Percentiles rank a stretch among this genome's conserved stretches.
These are phyloP conservation scores for Rutidosis leptorrhynchoides DNA, from an alignment of 129 eudicot species.

Conservation along the genomic window DNA sequence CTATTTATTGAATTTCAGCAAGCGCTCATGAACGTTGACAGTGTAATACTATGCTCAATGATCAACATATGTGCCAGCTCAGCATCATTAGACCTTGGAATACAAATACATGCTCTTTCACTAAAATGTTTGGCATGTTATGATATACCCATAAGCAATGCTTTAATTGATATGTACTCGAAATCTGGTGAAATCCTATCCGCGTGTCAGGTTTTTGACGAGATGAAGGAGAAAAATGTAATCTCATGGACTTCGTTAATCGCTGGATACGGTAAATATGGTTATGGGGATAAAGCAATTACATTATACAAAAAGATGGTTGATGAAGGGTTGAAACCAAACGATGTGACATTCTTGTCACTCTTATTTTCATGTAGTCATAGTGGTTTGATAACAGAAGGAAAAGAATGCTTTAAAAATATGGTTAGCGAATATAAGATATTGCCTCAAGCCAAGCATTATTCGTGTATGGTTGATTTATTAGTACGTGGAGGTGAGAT, in stretches of 20 bases:
- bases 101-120: conserved; percentile 52
- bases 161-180: conserved; percentile 73
- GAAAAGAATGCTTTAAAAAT: conserved; percentile 41
- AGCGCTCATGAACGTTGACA: conserved; percentile 35
- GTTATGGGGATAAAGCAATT: conserved; percentile 51
- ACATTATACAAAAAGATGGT: conserved; percentile 51
- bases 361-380: conserved; percentile 75
- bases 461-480: conserved; percentile 71
- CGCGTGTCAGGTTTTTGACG: conserved; percentile 45
- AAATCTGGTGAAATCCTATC: conserved; percentile 59
- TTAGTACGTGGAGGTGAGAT: conserved; percentile 64
- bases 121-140: conserved; percentile 38
- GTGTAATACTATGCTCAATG: conserved; percentile 55
- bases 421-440: conserved; percentile 52
- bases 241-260: conserved; percentile 81
- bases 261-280: conserved; percentile 60
- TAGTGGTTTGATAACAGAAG: conserved; percentile 51
- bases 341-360: conserved; percentile 56
- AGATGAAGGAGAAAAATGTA: conserved; percentile 51
- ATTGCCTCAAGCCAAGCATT: conserved; percentile 58
- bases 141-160: conserved; percentile 56
- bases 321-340: conserved; percentile 55
- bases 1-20: conserved; percentile 50
- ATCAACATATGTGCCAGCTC: conserved; percentile 63
- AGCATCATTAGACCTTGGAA: conserved; percentile 49